Evolutionary conservation across 352 stramenopile genomes (phyloP), one percentile per base, ranked within the genome.

Genomic region (Globisporangium recalcitrans): DNA sequence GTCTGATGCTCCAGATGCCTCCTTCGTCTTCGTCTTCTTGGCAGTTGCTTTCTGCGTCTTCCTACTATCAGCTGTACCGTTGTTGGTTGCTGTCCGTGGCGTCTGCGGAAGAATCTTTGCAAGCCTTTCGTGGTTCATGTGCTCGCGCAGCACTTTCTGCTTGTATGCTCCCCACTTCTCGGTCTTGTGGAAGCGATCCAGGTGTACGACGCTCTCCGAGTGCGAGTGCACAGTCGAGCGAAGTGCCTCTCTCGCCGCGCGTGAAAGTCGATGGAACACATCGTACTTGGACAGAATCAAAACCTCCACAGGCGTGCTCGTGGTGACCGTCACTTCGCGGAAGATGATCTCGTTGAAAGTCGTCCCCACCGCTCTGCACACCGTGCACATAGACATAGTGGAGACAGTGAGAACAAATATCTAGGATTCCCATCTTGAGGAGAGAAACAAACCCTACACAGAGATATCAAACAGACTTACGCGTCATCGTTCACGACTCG

Each of bases 211-310:
- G 21, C 64, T 78, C 38, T 84, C 70, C 0, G 70, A 71, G 34
- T 78, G 76, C 19, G 61, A 69, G 7, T 83, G 73, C 4, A 71
- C 76, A 0, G 77, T 72, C 31, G 71, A 64, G 6, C 78, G 75
- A 2, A 90, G 60, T 0, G 72, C 86, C 59, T 92, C 80, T 7
- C 82, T 64, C 29, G 78, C 78, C 0, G 75, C 69, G 0, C 73
- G 72, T 1, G 82, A 88, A 1, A 92, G 54, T 0, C 82, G 80
- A 61, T 92, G 80, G 49, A 89, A 92, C 1, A 90, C 80, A 52
- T 92, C 82, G 60, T 92, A 88, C 58, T 92, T 92, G 29, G 82
- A 88, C 0, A 92, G 71, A 11, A 89, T 53, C 13, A 92, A 65
- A 16, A 88, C 65, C 36, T 92, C 78, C 0, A 92, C 78, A 0